These are phyloP conservation scores for Rhodamnia rubescens DNA, from an alignment of 345 rosid genomes.

Conservation along the genomic window DNA sequence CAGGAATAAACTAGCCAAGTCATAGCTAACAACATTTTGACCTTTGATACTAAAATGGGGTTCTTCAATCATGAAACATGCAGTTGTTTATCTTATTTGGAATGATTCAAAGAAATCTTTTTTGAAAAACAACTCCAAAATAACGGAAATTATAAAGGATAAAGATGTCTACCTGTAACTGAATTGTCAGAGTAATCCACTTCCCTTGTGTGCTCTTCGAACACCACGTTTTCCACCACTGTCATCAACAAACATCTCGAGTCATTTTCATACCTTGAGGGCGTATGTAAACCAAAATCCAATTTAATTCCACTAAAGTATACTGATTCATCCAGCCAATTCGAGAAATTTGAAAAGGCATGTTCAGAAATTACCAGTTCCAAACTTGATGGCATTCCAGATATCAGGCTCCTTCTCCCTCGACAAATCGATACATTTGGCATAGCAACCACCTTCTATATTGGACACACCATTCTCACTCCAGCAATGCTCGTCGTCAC, in stretches of 20 bases:
- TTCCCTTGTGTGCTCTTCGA: slow-evolving; percentile 83
- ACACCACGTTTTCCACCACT: slow-evolving; percentile 94
- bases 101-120: background rate
- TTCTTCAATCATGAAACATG: background rate
- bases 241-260: slow-evolving; percentile 9
- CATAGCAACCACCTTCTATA: slow-evolving; percentile 97
- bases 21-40: background rate
- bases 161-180: slow-evolving; percentile 52
- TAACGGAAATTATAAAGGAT: background rate
- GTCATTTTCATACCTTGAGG: background rate
- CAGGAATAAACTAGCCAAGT: background rate
- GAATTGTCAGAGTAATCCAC: slow-evolving; percentile 86
- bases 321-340: background rate
- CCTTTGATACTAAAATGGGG: background rate
- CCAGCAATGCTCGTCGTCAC: slow-evolving; percentile 99
- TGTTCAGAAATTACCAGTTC: slow-evolving; percentile 44
- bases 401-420: slow-evolving; percentile 93
- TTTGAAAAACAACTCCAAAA: background rate
- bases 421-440: slow-evolving; percentile 92
- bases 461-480: slow-evolving; percentile 88
- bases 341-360: background rate
- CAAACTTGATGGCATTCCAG: slow-evolving; percentile 95
- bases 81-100: background rate
- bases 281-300: background rate
- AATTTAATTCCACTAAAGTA: background rate